Evolutionary conservation across 1,284 basidiomycete species (phyloP), one percentile per base, ranked within the genome.

Genomic region (Heterobasidion occidentale): DNA sequence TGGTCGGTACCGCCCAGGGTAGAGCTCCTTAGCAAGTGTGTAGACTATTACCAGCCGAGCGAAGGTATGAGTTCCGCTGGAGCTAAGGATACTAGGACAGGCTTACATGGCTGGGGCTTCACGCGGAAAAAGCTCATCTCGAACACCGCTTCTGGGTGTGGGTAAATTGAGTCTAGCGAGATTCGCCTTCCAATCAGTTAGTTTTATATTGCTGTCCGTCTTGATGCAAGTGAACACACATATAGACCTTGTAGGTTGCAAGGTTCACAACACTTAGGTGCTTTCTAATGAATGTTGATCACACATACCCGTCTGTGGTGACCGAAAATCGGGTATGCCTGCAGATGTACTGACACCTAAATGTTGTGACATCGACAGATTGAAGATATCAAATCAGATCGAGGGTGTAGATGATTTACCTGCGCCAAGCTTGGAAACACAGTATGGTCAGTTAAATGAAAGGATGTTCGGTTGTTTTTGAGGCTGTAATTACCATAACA

Each of bases 1-100:
- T 0, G 96, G 96, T 48, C 86, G 80, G 71, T 86, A 95, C 61
- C 82, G 83, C 54, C 90, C 89, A 17, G 92, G 95, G 65, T 94
- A 95, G 2, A 99, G 80, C 64, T 98, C 96, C 59, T 90, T 86
- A 0, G 92, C 92, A 45, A 95, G 81, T 0, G 85, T 87, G 68
- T 93, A 94, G 68, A 94, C 92, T 84, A 27, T 27, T 6, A 6
- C 27, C 27, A 4, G 51, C 15, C 59, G 15, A 35, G 19, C 27
- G 12, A 51, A 36, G 54, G 36, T 38, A 54, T 44, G 58, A 36
- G 8, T 19, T 19, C 56, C 52, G 20, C 12, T 11, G 53, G 20
- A 38, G n/a, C 54, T 20, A 42, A 42, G 35, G 33, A 52, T 11
- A 12, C 11, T 8, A 20, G 36, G 14, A 9, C 19, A 50, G 15